A percentile compares a stretch with the other conserved stretches of the same genome.
These are phyloP conservation scores for Cyclotella kingstonii DNA, from an alignment of 108 stramenopile genomes.

Conservation along the genomic window DNA sequence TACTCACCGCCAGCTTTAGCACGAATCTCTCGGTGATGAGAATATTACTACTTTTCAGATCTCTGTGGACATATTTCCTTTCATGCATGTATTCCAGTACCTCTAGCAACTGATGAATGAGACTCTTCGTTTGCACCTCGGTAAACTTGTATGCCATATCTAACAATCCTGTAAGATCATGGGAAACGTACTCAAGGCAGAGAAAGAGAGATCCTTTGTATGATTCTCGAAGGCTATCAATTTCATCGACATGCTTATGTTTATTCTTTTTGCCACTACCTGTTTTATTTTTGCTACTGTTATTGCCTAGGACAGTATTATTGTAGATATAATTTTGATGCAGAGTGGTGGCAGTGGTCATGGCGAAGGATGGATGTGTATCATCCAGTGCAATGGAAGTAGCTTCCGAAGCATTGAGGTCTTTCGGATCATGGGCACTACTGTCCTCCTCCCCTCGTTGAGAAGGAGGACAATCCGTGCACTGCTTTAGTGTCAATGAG, in stretches of 20 bases:
- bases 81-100: slow-evolving; percentile 80
- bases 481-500: too few species aligned
- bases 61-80: slow-evolving; percentile 62
- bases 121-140: slow-evolving; percentile 70
- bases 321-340: too few species aligned
- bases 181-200: slow-evolving; percentile 79
- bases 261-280: slow-evolving; percentile 30
- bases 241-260: slow-evolving; percentile 1
- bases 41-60: slow-evolving; percentile 85
- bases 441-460: too few species aligned
- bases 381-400: too few species aligned
- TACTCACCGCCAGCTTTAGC: slow-evolving; percentile 71
- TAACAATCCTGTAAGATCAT: slow-evolving; percentile 80
- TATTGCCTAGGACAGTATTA: not conserved
- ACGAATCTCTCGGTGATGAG: slow-evolving; percentile 76
- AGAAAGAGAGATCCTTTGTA: slow-evolving; percentile 86
- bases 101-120: slow-evolving; percentile 68
- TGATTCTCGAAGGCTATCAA: slow-evolving; percentile 51
- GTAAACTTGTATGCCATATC: slow-evolving; percentile 77
- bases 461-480: too few species aligned
- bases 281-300: too few species aligned
- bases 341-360: too few species aligned
- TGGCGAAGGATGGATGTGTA: too few species aligned
- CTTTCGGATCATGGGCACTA: too few species aligned
- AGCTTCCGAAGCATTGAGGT: too few species aligned